A percentile compares a stretch with the other conserved stretches of the same genome.
Evolutionary conservation across 306 rosid species (phyloP).

Genomic region (Benincasa hispida): DNA sequence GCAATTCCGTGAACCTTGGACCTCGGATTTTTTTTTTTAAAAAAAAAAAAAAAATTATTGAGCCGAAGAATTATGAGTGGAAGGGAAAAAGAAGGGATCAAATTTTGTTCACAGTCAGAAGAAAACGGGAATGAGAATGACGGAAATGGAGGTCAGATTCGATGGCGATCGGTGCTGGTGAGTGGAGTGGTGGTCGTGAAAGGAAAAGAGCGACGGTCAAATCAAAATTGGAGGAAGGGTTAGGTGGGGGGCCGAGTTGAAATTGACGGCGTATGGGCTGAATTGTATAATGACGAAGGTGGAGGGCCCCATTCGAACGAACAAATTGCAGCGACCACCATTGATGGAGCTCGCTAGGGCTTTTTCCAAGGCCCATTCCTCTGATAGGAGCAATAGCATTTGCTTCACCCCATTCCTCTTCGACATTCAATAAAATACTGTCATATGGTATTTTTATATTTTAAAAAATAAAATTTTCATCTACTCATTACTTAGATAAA

Average conservation of each 20-base stretch:
- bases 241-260: background rate
- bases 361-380: background rate
- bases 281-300: background rate
- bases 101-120: background rate
- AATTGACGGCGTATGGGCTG: conserved; percentile 1
- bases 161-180: background rate
- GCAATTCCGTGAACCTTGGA: conserved; percentile 6
- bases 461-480: too few relatives aligned
- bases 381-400: background rate
- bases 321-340: background rate
- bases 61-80: background rate
- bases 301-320: background rate
- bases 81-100: background rate
- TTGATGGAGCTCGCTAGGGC: background rate
- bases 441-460: too few relatives aligned
- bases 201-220: background rate
- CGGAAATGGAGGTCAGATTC: background rate
- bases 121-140: background rate
- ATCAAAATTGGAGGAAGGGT: background rate
- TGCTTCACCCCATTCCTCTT: background rate
- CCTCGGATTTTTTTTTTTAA: conserved; percentile 5
- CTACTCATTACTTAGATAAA: too few relatives aligned
- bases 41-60: too few relatives aligned
- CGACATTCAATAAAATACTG: too few relatives aligned
- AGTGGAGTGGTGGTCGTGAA: background rate